Conservation (phyloP, 208 protist species). For the Leishmania amazonensis region DNA sequence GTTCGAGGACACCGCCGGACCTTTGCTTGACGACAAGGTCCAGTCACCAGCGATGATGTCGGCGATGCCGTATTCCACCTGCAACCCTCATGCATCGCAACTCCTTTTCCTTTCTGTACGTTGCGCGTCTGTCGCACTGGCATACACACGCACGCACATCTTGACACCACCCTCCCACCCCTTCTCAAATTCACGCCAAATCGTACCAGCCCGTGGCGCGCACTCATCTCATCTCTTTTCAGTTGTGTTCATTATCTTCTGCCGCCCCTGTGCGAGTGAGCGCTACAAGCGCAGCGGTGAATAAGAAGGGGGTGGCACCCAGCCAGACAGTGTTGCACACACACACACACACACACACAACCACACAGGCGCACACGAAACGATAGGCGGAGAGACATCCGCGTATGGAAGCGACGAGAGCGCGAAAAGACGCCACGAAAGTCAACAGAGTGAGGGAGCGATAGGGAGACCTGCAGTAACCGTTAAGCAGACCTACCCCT, state of each 20-base stretch:
- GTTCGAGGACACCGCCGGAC: not conserved
- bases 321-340: not conserved
- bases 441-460: too few species aligned
- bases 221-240: not conserved
- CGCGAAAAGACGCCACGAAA: too few species aligned
- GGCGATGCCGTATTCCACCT: not conserved
- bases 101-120: not conserved
- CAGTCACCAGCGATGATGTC: not conserved
- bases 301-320: not conserved
- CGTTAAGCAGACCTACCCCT: not conserved
- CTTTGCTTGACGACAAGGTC: not conserved
- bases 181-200: not conserved
- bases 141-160: not conserved
- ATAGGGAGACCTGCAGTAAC: not conserved
- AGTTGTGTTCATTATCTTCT: not conserved
- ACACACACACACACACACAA: not conserved
- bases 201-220: not conserved
- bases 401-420: too few species aligned
- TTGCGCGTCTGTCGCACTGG: not conserved
- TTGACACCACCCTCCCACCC: not conserved
- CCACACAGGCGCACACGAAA: not conserved
- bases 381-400: too few species aligned
- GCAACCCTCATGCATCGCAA: not conserved
- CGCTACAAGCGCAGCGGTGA: not conserved
- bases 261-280: not conserved